Base-by-base conservation (phyloP, 306 rosid genomes). In the Sindora glabra region DNA sequence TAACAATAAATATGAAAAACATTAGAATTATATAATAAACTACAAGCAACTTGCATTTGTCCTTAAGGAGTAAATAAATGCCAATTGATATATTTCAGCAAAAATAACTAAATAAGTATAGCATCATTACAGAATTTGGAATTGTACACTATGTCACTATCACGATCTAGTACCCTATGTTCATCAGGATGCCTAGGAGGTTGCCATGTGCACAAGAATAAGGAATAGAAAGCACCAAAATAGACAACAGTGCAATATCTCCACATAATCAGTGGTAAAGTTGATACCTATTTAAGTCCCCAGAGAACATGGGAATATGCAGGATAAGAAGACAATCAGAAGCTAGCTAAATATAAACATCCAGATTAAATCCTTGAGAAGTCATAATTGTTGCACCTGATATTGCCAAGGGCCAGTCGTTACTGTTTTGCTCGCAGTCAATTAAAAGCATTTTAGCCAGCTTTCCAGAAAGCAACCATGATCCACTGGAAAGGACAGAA, bases 391-490 rank as follows among this genome's bases (percentile, higher is more conserved):
- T 30, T 63, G 27, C 75, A 80, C 98, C 86, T 77, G 96, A 82
- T 72, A 77, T 70, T 48, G 88, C 73, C 84, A 91, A 77, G 65
- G 84, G 78, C 59, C 49, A 77, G 75, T 79, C 83, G 13, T 69
- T 64, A 74, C 72, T 80, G 39, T 86, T 91, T 17, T 87, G 89
- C 72, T 91, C 96, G 70, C 83, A 81, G 76, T 91, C 96, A 64
- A 85, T 76, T 46, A 78, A 60, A 48, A 91, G 77, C 95, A 91
- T 77, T 79, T 81, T 91, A 32, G 92, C 84, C 66, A 88, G 74
- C 65, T 81, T 85, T 61, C 88, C 86, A 59, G 95, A 91, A 56
- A 88, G 92, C 71, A 88, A 38, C 98, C 95, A 88, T 46, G 98
- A 79, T 56, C 82, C 91, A 68, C 95, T 85, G 75, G 45, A 72